These are phyloP conservation scores for Aegle marmelos DNA, from an alignment of 345 rosid species.

Conservation along the genomic window DNA sequence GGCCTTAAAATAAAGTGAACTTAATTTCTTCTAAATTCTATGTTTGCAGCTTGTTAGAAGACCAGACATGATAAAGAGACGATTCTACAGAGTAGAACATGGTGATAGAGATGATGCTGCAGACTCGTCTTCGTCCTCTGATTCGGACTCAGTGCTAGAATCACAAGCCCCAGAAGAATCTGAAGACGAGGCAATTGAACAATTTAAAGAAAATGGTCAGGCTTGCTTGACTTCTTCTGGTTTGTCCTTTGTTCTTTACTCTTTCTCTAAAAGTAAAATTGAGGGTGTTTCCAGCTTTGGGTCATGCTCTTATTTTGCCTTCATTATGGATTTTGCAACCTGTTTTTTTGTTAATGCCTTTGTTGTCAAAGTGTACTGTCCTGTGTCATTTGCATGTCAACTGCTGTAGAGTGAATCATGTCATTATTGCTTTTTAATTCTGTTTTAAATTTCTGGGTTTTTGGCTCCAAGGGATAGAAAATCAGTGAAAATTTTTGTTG, in stretches of 20 bases:
- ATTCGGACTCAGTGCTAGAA: slow-evolving; percentile 52
- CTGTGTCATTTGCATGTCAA: neutral
- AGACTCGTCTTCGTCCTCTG: slow-evolving; percentile 62
- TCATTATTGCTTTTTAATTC: neutral
- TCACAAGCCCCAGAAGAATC: slow-evolving; percentile 34
- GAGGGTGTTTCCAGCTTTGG: neutral
- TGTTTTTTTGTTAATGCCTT: neutral
- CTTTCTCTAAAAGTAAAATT: neutral
- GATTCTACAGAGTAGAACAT: slow-evolving; percentile 71
- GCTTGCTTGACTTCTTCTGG: slow-evolving; percentile 52
- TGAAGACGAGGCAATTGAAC: slow-evolving; percentile 37
- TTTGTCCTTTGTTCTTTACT: slow-evolving; percentile 21
- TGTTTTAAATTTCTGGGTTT: neutral
- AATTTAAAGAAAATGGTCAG: slow-evolving; percentile 27
- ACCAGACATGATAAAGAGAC: slow-evolving; percentile 71
- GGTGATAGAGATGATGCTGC: slow-evolving; percentile 65
- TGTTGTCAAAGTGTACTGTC: neutral
- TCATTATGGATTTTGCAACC: neutral
- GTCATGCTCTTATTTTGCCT: neutral
- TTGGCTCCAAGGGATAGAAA: neutral
- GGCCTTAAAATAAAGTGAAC: neutral
- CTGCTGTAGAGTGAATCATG: neutral
- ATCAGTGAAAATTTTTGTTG: neutral
- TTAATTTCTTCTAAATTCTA: neutral
- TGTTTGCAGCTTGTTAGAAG: neutral